Percentiles rank a stretch among this genome's conserved stretches.
These are phyloP conservation scores for Pseudogymnoascus pannorum DNA, from an alignment of 2,329 filamentous ascomycete genomes.

Conservation along the genomic window DNA sequence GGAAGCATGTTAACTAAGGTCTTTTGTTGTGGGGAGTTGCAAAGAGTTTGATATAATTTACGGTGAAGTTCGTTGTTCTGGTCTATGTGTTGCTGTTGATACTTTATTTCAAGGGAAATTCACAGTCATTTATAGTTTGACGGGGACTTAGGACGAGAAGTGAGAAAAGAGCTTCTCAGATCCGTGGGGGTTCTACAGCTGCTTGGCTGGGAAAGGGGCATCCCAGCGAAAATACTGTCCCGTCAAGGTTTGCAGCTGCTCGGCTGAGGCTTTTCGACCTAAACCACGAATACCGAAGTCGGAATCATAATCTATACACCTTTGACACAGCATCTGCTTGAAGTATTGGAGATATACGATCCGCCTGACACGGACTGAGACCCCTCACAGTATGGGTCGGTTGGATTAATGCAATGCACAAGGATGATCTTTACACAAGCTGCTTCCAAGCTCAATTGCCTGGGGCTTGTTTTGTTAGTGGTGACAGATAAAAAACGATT, in stretches of 20 bases:
- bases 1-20: neutral
- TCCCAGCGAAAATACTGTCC: neutral
- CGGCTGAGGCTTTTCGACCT: neutral
- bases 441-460: neutral
- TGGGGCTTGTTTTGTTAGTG: neutral
- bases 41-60: neutral
- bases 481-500: neutral
- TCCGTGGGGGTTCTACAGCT: neutral
- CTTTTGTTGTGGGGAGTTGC: neutral
- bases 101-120: neutral
- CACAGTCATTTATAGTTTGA: neutral
- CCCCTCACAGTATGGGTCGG: neutral
- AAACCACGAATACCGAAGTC: neutral
- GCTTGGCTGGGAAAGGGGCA: neutral
- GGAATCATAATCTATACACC: neutral
- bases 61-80: neutral
- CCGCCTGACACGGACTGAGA: neutral
- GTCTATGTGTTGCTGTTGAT: neutral
- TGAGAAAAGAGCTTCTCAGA: neutral
- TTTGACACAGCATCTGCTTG: neutral
- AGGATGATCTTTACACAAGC: neutral
- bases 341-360: neutral
- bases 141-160: neutral
- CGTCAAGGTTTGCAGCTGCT: neutral
- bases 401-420: neutral